These are phyloP conservation scores for Ceratocystis alfenasii DNA, from an alignment of 2,329 filamentous ascomycete species.

Conservation along the genomic window DNA sequence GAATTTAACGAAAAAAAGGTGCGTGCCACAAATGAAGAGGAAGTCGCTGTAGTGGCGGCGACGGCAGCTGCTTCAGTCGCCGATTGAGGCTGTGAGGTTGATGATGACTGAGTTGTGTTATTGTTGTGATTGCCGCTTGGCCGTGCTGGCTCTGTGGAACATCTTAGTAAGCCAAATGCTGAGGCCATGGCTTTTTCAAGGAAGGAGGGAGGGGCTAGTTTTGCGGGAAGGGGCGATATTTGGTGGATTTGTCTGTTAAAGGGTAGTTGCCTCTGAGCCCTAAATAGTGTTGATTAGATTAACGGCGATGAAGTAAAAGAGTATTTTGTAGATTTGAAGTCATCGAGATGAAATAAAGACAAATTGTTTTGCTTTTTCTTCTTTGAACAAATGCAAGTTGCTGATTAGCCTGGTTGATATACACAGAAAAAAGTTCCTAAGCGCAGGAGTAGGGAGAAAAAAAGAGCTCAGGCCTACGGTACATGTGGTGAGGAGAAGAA, in stretches of 20 bases:
- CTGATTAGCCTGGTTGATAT: too few species aligned
- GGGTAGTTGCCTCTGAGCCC: neutral
- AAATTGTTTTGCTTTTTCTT: too few species aligned
- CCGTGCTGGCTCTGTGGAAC: slow-evolving; percentile 5
- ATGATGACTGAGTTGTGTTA: neutral
- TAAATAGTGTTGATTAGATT: neutral
- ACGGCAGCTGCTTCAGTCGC: too few species aligned
- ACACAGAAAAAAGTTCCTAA: too few species aligned
- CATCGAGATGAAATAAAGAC: neutral
- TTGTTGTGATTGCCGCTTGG: neutral
- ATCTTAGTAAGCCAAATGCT: slow-evolving; percentile 17
- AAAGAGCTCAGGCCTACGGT: neutral
- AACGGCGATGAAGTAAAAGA: neutral
- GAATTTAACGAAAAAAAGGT: neutral
- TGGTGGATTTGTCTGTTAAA: neutral
- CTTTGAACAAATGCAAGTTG: too few species aligned
- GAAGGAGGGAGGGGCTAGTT: neutral
- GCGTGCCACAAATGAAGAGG: neutral
- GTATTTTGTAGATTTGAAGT: neutral
- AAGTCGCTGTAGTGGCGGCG: neutral
- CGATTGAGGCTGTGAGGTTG: neutral
- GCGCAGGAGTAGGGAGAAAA: neutral
- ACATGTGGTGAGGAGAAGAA: neutral
- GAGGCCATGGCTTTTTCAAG: neutral
- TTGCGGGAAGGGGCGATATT: slow-evolving; percentile 1